A percentile compares a stretch with the other conserved stretches of the same genome.
phyloP scores from a whole-genome alignment of 768 basidiomycete genomes.

The Tulasnella sp. region DNA sequence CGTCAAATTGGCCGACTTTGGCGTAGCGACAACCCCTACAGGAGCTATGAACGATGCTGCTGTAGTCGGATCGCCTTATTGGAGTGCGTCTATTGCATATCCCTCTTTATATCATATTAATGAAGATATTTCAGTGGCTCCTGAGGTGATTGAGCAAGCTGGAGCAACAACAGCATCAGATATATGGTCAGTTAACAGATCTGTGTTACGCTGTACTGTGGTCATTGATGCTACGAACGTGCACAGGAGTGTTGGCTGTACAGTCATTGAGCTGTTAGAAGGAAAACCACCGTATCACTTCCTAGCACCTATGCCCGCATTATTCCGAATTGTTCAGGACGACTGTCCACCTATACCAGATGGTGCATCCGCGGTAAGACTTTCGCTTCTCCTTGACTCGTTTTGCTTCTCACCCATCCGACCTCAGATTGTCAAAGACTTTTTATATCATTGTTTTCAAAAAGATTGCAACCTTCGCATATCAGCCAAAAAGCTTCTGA shows the following conservation, averaged over 20 bases:
- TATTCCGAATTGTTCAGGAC: conserved; percentile 97
- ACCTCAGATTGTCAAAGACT: conserved; percentile 76
- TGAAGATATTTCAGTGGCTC: conserved; percentile 56
- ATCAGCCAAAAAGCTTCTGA: conserved; percentile 80
- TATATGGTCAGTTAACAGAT: conserved; percentile 51
- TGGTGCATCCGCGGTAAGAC: conserved; percentile 57
- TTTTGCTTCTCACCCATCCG: not conserved
- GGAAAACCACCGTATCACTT: conserved; percentile 93
- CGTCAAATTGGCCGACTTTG: conserved; percentile 98
- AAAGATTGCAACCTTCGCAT: conserved; percentile 93
- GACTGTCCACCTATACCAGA: conserved; percentile 95
- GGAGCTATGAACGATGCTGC: conserved; percentile 72
- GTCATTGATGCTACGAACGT: not conserved
- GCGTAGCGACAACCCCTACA: conserved; percentile 74
- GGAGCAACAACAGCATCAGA: conserved; percentile 96
- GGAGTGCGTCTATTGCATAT: conserved; percentile 53
- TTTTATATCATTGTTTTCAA: conserved; percentile 94
- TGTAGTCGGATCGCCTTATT: conserved; percentile 96
- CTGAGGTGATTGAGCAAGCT: conserved; percentile 95
- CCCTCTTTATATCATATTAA: not conserved
- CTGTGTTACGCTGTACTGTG: not conserved
- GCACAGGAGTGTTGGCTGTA: conserved; percentile 77
- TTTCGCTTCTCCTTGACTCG: conserved; percentile 1
- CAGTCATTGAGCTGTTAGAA: conserved; percentile 88
- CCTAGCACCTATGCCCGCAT: conserved; percentile 94